Evolutionary conservation across 129 eudicot species (phyloP).

Genomic region (Lactuca sativa): DNA sequence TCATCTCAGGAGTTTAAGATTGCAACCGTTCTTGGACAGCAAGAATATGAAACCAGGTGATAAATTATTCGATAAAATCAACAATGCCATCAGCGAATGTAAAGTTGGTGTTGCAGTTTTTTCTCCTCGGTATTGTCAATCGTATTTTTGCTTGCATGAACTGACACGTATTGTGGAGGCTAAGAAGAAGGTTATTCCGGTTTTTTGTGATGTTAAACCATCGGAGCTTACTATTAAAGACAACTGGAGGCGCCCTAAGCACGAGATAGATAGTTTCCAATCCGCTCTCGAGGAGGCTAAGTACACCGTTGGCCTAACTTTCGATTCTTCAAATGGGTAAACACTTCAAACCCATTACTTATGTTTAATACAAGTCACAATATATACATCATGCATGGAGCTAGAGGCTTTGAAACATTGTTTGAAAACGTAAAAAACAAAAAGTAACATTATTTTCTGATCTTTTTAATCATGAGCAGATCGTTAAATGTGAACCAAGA

Average conservation of each 20-base stretch:
- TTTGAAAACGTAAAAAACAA: not conserved
- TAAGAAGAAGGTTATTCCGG: slow-evolving; percentile 43
- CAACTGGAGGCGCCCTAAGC: slow-evolving; percentile 24
- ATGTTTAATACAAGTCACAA: no score
- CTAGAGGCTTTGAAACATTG: not conserved
- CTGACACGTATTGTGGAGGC: slow-evolving; percentile 48
- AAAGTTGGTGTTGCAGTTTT: slow-evolving; percentile 56
- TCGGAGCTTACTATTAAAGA: slow-evolving; percentile 56
- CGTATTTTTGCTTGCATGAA: slow-evolving; percentile 73
- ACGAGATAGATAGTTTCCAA: slow-evolving; percentile 40
- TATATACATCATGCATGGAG: no score
- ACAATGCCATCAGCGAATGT: slow-evolving; percentile 36
- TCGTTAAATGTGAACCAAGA: no score
- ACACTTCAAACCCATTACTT: not conserved
- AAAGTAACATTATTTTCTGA: no score
- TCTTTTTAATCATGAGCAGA: no score
- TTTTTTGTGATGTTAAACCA: slow-evolving; percentile 44
- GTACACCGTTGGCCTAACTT: slow-evolving; percentile 60
- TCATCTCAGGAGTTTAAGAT: slow-evolving; percentile 34
- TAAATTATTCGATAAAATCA: slow-evolving; percentile 40
- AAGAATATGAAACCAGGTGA: slow-evolving; percentile 44
- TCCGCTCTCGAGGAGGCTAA: slow-evolving; percentile 65
- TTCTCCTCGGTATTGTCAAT: slow-evolving; percentile 62
- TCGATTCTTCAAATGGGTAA: slow-evolving; percentile 56
- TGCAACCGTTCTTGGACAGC: slow-evolving; percentile 64